Evolutionary conservation across 1,139 yeast species (phyloP).

Genomic region (Candida sp.): DNA sequence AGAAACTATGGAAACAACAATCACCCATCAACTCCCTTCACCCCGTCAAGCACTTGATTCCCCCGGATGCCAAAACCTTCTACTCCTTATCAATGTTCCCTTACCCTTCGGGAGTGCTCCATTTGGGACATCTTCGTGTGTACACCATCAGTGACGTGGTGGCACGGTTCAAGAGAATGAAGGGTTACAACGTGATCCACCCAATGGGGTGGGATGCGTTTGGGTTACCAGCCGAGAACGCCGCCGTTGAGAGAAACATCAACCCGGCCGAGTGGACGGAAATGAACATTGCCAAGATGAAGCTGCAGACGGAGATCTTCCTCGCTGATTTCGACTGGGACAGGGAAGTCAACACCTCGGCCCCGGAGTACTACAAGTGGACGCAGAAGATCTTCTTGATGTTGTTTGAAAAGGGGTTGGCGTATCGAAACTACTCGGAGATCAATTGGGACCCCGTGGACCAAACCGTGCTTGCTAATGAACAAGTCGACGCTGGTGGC

Average conservation of each 20-base stretch:
- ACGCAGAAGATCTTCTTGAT: constrained; percentile 86
- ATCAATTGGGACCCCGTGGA: constrained; percentile 99
- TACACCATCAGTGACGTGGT: constrained; percentile 89
- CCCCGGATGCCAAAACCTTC: constrained; percentile 39
- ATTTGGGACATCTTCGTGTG: constrained; percentile 93
- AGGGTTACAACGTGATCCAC: constrained; percentile 80
- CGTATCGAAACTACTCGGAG: constrained; percentile 84
- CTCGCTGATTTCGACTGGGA: constrained; percentile 95
- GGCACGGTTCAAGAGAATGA: constrained; percentile 76
- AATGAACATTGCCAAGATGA: constrained; percentile 80
- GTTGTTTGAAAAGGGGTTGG: constrained; percentile 75
- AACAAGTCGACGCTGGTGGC: constrained; percentile 92
- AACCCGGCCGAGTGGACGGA: constrained; percentile 87
- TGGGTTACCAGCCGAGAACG: constrained; percentile 98
- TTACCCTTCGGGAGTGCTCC: constrained; percentile 91
- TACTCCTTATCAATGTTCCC: constrained; percentile 92
- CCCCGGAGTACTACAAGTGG: constrained; percentile 89
- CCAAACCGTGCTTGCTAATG: constrained; percentile 92
- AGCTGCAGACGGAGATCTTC: constrained; percentile 77
- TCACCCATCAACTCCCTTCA: constrained; percentile 45
- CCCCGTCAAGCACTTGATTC: constrained; percentile 39
- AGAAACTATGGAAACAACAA: constrained; percentile 47
- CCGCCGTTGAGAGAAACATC: constrained; percentile 86
- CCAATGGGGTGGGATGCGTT: constrained; percentile 99
- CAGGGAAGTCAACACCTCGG: constrained; percentile 84